Conservation (phyloP, 257 asterid genomes). For the Paraleonurus japonicus region DNA sequence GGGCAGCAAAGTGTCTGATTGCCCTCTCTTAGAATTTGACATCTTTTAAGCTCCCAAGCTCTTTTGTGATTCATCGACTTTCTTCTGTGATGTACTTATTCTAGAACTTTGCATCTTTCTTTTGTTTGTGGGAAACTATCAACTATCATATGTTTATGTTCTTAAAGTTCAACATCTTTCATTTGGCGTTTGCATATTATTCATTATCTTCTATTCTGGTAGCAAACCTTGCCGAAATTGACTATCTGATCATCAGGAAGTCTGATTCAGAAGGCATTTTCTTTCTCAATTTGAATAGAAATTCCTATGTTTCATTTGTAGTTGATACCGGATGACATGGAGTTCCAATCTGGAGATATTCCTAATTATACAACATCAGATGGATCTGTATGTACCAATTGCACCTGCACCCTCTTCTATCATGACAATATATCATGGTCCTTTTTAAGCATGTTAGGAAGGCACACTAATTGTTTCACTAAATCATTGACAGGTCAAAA, state of each 20-base stretch:
- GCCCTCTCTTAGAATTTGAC: neutral
- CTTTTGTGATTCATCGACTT: neutral
- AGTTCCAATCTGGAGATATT: conserved; percentile 90
- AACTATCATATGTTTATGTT: neutral
- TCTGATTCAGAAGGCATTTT: neutral
- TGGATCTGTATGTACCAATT: conserved; percentile 48
- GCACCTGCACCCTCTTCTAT: neutral
- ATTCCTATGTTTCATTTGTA: conserved; percentile 19
- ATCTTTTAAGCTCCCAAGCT: neutral
- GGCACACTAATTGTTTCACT: conserved; percentile 15
- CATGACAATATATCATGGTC: neutral
- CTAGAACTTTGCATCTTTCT: neutral
- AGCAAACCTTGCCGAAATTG: neutral
- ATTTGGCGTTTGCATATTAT: neutral
- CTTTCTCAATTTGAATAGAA: conserved; percentile 3
- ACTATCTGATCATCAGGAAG: conserved; percentile 3
- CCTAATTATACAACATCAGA: conserved; percentile 96
- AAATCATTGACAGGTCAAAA: conserved; percentile 42
- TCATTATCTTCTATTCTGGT: neutral
- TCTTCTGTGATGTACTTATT: neutral
- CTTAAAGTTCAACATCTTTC: neutral
- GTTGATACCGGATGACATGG: conserved; percentile 98
- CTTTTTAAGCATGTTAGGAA: neutral
- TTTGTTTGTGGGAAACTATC: neutral
- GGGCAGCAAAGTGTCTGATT: neutral